A percentile compares a stretch with the other conserved stretches of the same genome.
Conservation (phyloP, 371 early-diverging fungal species). For the Mucor velutinosus region DNA sequence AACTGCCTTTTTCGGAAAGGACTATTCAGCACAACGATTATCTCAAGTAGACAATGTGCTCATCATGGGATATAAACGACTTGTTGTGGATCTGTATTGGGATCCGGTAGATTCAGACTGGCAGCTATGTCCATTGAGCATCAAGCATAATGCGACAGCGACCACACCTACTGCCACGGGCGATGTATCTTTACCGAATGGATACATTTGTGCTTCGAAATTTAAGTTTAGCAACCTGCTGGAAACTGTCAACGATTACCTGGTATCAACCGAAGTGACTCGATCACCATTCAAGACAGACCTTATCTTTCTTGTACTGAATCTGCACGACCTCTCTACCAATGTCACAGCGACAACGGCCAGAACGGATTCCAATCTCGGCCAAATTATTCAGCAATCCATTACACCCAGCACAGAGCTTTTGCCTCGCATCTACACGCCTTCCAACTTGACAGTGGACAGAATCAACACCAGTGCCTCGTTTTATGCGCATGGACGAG, state of each 20-base stretch:
- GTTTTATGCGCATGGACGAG: slow-evolving; percentile 4
- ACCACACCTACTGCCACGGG: neutral
- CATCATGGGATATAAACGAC: slow-evolving; percentile 39
- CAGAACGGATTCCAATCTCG: neutral
- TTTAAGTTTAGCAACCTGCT: slow-evolving; percentile 28
- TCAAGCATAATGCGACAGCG: neutral
- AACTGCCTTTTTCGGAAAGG: slow-evolving; percentile 36
- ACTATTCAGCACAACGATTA: slow-evolving; percentile 27
- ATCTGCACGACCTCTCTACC: slow-evolving; percentile 26
- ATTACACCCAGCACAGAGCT: neutral
- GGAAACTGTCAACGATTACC: slow-evolving; percentile 25
- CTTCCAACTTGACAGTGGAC: slow-evolving; percentile 8
- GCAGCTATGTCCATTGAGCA: slow-evolving; percentile 40
- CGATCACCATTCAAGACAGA: slow-evolving; percentile 20
- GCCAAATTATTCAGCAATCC: slow-evolving; percentile 9
- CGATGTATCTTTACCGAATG: slow-evolving; percentile 1
- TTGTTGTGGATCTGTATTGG: slow-evolving; percentile 47
- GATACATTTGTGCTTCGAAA: slow-evolving; percentile 24
- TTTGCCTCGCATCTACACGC: slow-evolving; percentile 18
- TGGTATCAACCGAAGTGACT: slow-evolving; percentile 16
- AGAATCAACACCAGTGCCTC: slow-evolving; percentile 2
- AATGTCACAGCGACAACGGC: neutral
- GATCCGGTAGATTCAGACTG: slow-evolving; percentile 21
- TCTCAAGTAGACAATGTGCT: slow-evolving; percentile 20
- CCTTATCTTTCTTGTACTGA: slow-evolving; percentile 31